phyloP scores from a whole-genome alignment of 75 land plant genomes.

The Pinus albicaulis region DNA sequence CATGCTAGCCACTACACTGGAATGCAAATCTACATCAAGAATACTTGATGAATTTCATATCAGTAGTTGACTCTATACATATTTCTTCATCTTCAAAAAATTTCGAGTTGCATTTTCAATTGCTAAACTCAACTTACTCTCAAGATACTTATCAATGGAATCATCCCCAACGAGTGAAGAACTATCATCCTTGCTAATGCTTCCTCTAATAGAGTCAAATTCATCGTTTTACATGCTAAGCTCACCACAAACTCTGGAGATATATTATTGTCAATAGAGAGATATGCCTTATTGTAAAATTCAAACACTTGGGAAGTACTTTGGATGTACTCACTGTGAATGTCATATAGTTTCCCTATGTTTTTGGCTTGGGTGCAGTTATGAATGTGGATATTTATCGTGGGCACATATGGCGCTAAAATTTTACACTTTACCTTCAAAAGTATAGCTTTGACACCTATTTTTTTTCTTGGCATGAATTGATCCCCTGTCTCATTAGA shows the following conservation, averaged over 20 bases:
- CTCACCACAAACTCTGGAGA: slow-evolving; percentile 6
- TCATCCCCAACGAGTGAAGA: not conserved
- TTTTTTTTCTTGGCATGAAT: too few relatives aligned
- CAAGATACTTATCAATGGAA: not conserved
- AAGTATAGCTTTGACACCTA: too few relatives aligned
- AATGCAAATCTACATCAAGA: too few relatives aligned
- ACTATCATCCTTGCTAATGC: slow-evolving; percentile 1
- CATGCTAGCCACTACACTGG: too few relatives aligned
- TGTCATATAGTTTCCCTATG: not conserved
- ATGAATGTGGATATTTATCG: too few relatives aligned
- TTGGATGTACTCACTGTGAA: not conserved
- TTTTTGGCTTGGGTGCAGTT: too few relatives aligned
- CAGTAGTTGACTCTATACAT: not conserved
- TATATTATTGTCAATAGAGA: not conserved
- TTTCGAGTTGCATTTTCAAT: not conserved
- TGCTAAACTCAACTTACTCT: not conserved
- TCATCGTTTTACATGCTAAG: not conserved
- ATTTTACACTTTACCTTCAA: too few relatives aligned
- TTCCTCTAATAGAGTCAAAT: not conserved
- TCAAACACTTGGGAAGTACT: slow-evolving; percentile 7
- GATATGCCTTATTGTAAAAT: not conserved
- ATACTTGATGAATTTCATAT: not conserved
- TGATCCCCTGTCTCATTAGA: too few relatives aligned
- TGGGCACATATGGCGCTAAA: too few relatives aligned
- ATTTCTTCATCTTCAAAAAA: not conserved